A percentile compares a stretch with the other conserved stretches of the same genome.
Conservation (phyloP, 2,329 filamentous ascomycete genomes). For the Bipolaris gigantea region DNA sequence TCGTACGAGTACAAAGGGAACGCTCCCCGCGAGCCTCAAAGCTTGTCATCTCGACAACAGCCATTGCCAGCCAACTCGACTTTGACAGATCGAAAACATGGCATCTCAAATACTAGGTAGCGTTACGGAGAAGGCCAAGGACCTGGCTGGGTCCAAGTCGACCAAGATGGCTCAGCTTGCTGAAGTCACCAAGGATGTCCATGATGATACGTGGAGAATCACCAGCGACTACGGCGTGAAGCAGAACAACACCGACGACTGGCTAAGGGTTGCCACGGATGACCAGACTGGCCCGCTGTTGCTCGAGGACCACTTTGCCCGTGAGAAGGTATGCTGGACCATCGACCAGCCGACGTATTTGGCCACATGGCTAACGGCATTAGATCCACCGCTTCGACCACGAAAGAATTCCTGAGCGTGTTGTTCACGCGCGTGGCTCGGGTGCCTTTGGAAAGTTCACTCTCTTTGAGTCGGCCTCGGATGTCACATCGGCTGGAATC, state of each 20-base stretch:
- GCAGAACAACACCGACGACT: slow-evolving; percentile 73
- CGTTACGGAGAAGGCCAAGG: slow-evolving; percentile 38
- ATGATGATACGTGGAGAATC: slow-evolving; percentile 59
- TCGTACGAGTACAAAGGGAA: slow-evolving; percentile 8
- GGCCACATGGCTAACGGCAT: slow-evolving; percentile 5
- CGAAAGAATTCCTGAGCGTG: slow-evolving; percentile 68
- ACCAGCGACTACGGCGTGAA: slow-evolving; percentile 79
- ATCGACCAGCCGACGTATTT: too few species aligned
- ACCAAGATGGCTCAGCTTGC: slow-evolving; percentile 66
- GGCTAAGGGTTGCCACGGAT: slow-evolving; percentile 67
- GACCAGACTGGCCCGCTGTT: slow-evolving; percentile 68
- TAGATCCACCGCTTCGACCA: slow-evolving; percentile 77
- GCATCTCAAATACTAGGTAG: slow-evolving; percentile 37
- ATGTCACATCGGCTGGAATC: slow-evolving; percentile 65
- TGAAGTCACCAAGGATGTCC: slow-evolving; percentile 60
- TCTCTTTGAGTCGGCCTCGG: slow-evolving; percentile 63
- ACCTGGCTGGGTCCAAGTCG: slow-evolving; percentile 35
- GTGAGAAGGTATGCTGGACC: slow-evolving; percentile 65
- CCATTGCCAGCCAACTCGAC: slow-evolving; percentile 9
- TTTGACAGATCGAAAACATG: slow-evolving; percentile 22
- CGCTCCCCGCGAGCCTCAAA: not conserved
- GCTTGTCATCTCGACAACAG: not conserved
- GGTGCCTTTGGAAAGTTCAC: slow-evolving; percentile 70
- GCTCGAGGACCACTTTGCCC: slow-evolving; percentile 70
- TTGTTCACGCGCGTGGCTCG: slow-evolving; percentile 67